Percentiles rank a stretch among this genome's conserved stretches.
phyloP scores from a whole-genome alignment of 495 filamentous ascomycete genomes.

The Penicillium paxilli region DNA sequence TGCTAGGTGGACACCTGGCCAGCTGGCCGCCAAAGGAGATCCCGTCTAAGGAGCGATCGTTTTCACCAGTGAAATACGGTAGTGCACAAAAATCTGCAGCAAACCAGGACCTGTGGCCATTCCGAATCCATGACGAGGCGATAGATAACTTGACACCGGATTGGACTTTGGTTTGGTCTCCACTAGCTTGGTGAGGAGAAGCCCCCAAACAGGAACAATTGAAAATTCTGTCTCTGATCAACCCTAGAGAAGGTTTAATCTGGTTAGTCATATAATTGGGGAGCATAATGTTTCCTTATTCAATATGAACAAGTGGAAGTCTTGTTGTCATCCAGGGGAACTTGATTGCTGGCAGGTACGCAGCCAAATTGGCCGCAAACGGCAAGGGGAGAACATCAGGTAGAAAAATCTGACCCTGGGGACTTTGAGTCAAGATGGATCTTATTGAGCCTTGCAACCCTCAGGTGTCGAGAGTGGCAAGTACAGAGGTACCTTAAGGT shows the following conservation, averaged over 20 bases:
- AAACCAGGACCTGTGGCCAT: not conserved
- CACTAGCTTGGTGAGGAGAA: not conserved
- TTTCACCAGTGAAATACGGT: not conserved
- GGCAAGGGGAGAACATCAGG: not conserved
- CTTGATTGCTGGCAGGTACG: conserved; percentile 13
- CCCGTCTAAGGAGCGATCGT: not conserved
- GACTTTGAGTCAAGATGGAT: not conserved
- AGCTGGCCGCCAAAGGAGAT: not conserved
- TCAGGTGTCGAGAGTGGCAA: not conserved
- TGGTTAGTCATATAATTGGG: not conserved
- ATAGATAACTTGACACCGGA: conserved; percentile 4
- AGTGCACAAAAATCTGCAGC: not conserved
- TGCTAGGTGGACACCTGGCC: conserved; percentile 3
- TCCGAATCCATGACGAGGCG: conserved; percentile 13
- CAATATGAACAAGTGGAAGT: conserved; percentile 1
- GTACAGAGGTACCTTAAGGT: not conserved
- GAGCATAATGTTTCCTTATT: not conserved
- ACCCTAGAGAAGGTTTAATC: not conserved
- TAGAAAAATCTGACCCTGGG: not conserved
- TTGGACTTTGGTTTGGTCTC: not conserved
- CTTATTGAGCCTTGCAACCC: not conserved
- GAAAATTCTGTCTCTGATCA: not conserved
- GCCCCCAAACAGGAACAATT: not conserved
- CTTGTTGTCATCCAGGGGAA: conserved; percentile 23
- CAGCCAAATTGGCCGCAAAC: conserved; percentile 10